Evolutionary conservation across 2,329 filamentous ascomycete genomes (phyloP), one percentile per base, ranked within the genome.

Genomic region (Ceratocystis variospora): DNA sequence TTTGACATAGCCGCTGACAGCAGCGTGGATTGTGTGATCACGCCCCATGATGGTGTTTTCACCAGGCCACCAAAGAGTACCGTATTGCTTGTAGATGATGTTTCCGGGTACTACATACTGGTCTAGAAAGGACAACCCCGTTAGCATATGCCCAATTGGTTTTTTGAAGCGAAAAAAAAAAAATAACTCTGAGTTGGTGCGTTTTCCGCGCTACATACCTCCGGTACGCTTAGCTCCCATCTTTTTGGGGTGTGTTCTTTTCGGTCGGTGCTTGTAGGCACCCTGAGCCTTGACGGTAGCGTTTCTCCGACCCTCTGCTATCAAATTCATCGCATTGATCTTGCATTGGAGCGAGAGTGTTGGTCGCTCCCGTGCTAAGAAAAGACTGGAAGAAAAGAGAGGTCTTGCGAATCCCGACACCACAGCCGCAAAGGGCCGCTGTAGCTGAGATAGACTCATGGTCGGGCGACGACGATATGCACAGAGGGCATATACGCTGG

Each of bases 41-140:
- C 94, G 88, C 63, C 94, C 94, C 80, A 97, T 93, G 72, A 87
- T 89, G 76, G 89, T 90, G 78, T 99, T 97, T 75, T 97, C 94
- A 72, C 94, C 94, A 0, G 94, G 88, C 75, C 87, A 93, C 94
- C 94, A 99, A 72, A 87, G 84, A 3, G 94, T 95, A 72, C 94
- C 94, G 72, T 93, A 87, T 77, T 99, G 94, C 75, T 90, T 91
- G 83, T 94, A 99, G 77, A 99, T 89, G 77, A 99, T 99, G 79
- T 96, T 97, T 65, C 94, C 94, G 3, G 92, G 88, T 67, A 96
- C 88, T 45, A 99, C 94, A 76, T 87, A 96, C 79, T 96, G 88
- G 74, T 93, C 88, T 92, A 73, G 67, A 19, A 48, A 41, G 46
- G 17, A 3, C 12, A 41, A 2, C 7, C 33, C 28, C 8, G n/a